phyloP scores from a whole-genome alignment of 2,329 filamentous ascomycete species.

The Colletotrichum camelliae region DNA sequence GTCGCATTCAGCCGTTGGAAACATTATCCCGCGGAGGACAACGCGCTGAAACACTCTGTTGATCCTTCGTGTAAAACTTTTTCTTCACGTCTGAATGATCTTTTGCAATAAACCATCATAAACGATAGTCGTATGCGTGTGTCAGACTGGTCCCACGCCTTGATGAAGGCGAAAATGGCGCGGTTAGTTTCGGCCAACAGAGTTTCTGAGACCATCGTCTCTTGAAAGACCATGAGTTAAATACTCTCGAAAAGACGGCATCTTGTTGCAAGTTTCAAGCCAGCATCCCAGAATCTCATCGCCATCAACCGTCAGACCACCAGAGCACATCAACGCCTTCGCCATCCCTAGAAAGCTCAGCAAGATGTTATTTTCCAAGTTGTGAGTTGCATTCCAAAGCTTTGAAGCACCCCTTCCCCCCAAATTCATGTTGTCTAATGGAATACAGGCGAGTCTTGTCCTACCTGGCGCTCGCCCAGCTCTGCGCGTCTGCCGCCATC shows the following conservation, averaged over 20 bases:
- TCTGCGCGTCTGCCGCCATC: background rate
- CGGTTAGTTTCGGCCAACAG: background rate
- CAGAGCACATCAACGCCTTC: background rate
- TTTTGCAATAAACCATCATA: background rate
- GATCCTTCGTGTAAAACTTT: background rate
- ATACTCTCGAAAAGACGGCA: background rate
- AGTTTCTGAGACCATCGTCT: background rate
- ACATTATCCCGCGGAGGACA: background rate
- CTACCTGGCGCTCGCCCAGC: background rate
- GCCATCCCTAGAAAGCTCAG: fast-evolving
- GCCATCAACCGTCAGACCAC: background rate
- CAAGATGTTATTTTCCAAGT: background rate
- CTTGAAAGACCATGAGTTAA: background rate
- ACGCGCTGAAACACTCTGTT: background rate
- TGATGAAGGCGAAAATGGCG: background rate
- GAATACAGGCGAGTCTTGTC: background rate
- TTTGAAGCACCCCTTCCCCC: background rate
- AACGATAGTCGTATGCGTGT: background rate
- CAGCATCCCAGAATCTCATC: background rate
- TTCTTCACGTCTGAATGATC: background rate
- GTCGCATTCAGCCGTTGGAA: background rate
- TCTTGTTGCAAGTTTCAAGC: background rate
- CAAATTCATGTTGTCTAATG: background rate
- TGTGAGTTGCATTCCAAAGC: background rate
- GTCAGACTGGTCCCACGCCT: background rate